A percentile compares a stretch with the other conserved stretches of the same genome.
Evolutionary conservation across 1,284 basidiomycete species (phyloP).

Genomic region (Ustilago loliicola): DNA sequence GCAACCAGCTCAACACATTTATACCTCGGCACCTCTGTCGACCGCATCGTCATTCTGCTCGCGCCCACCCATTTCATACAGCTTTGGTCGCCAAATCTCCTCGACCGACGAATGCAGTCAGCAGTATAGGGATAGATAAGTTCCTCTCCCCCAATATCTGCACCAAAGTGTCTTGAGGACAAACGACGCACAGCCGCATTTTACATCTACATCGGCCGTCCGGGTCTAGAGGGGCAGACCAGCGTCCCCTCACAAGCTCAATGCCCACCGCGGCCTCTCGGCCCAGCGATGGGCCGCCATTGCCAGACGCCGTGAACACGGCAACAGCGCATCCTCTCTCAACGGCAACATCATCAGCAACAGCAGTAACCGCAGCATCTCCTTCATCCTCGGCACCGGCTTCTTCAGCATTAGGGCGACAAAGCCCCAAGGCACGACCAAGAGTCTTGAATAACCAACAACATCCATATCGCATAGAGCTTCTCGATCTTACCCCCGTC

Average conservation of each 20-base stretch:
- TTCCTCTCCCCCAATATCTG: background rate
- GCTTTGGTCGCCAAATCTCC: background rate
- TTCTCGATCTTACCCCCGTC: conserved; percentile 62
- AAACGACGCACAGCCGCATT: background rate
- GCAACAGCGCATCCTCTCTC: conserved; percentile 2
- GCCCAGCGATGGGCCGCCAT: conserved; percentile 49
- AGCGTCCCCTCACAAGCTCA: background rate
- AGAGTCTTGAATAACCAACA: conserved; percentile 42
- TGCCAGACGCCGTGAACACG: conserved; percentile 15
- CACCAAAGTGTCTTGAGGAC: background rate
- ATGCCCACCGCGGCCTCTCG: conserved; percentile 52
- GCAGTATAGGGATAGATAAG: background rate
- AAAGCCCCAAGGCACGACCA: conserved; percentile 37
- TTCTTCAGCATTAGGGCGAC: conserved; percentile 8
- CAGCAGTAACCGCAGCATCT: conserved; percentile 22
- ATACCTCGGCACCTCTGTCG: background rate
- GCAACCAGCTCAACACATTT: background rate
- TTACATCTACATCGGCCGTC: background rate
- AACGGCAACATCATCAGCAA: conserved; percentile 11
- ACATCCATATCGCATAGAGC: conserved; percentile 62
- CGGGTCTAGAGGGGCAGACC: conserved; percentile 7
- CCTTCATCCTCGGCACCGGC: conserved; percentile 13
- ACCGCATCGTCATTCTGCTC: background rate
- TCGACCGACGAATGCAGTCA: background rate
- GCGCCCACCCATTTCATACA: background rate